Conservation (phyloP, 2,329 filamentous ascomycete genomes). For the Sphaceloma murrayae region DNA sequence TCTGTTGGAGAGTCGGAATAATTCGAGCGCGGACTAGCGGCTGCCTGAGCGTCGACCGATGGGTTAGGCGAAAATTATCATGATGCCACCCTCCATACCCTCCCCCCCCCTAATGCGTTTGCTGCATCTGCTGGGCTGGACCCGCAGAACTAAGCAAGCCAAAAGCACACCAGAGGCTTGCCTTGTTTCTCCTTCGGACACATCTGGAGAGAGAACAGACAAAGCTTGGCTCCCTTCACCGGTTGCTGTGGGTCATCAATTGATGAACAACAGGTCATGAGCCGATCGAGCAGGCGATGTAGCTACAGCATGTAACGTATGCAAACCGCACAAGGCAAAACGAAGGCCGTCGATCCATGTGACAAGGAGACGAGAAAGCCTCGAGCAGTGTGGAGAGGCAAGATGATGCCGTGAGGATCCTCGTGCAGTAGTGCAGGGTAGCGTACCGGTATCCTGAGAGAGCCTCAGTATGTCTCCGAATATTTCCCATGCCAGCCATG, state of each 20-base stretch:
- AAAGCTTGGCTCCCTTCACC: conserved; percentile 1
- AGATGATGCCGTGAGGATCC: neutral
- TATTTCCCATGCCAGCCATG: too few relatives aligned
- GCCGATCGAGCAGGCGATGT: neutral
- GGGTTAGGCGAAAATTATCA: neutral
- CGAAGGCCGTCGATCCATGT: conserved; percentile 3
- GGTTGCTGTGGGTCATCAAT: conserved; percentile 7
- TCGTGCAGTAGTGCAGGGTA: conserved; percentile 10
- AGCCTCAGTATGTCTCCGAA: neutral
- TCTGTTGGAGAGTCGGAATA: too few relatives aligned
- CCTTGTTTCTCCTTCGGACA: conserved; percentile 2
- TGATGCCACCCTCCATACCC: too few relatives aligned
- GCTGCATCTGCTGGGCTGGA: conserved; percentile 7
- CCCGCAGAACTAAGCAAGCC: conserved; percentile 13
- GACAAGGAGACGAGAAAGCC: too few relatives aligned
- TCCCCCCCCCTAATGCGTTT: too few relatives aligned
- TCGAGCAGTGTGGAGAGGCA: too few relatives aligned
- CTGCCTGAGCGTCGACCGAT: neutral
- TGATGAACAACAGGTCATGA: neutral
- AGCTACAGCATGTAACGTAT: too few relatives aligned
- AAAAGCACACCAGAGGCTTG: conserved; percentile 8
- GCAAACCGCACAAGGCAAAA: neutral
- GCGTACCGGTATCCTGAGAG: neutral
- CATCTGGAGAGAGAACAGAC: conserved; percentile 2
- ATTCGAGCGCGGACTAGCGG: neutral